Evolutionary conservation across 768 basidiomycete species (phyloP), one percentile per base, ranked within the genome.

Genomic region (Sporobolomyces phaffii): DNA sequence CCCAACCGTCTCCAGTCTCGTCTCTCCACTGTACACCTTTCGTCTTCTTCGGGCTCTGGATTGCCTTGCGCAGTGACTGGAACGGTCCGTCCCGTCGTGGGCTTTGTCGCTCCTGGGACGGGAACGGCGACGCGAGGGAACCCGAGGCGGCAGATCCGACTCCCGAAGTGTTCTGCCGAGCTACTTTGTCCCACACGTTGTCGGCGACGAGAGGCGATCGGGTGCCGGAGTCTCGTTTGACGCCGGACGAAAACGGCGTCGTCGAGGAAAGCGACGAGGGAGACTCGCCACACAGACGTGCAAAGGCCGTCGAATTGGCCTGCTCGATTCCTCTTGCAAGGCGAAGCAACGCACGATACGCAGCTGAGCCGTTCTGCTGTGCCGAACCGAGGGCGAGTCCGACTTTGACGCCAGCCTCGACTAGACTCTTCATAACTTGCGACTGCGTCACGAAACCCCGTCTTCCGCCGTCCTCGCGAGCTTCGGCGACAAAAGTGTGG

Each of bases 21-120:
- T 71, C 70, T 6, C 65, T 40, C 70, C 70, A 71, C 50, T 71
- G 65, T 22, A 71, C 65, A 10, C 56, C 64, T 52, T 71, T 71
- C 48, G 44, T 52, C 59, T 53, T 64, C 65, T 64, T 71, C 18
- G 60, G 60, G 18, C 60, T 43, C 31, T 48, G n/a, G n/a, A 24
- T 26, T 8, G 18, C 17, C 22, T 28, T 6, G 17, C 28, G 17
- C 36, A 36, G 1, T 17, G 49, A 26, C 14, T 33, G 61, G 43
- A 69, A 52, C 1, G 59, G 58, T 8, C 17, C n/a, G n/a, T n/a
- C n/a, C n/a, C n/a, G n/a, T n/a, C n/a, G n/a, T n/a, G n/a, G n/a
- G n/a, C n/a, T n/a, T n/a, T n/a, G 8, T n/a, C 3, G 36, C 15
- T 7, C 10, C 26, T 22, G 52, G 38, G 5, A 36, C 2, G 52